Evolutionary conservation across 2,329 filamentous ascomycete species (phyloP).

Genomic region (Madurella mycetomatis): DNA sequence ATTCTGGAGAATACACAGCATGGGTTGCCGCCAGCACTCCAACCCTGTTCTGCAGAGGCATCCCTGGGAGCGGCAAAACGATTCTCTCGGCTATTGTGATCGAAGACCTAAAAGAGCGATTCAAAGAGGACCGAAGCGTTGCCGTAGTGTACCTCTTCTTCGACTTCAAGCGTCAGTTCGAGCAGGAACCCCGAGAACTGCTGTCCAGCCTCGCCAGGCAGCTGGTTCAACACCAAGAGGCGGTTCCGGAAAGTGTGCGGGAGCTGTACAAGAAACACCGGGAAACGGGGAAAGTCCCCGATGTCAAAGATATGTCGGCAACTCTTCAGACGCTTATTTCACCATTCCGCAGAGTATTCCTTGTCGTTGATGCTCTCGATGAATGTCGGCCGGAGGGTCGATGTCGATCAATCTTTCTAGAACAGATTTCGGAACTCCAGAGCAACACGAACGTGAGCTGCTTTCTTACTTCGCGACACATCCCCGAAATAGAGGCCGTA

Average conservation of each 20-base stretch:
- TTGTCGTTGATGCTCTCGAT: conserved; percentile 30
- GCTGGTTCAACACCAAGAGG: conserved; percentile 25
- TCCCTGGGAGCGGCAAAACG: conserved; percentile 47
- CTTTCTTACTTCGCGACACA: conserved; percentile 35
- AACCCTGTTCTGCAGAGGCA: conserved; percentile 41
- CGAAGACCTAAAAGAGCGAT: conserved; percentile 33
- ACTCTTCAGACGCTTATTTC: conserved; percentile 19
- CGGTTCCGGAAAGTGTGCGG: conserved; percentile 28
- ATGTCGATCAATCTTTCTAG: conserved; percentile 11
- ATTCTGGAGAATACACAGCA: no score
- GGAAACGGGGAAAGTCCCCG: conserved; percentile 23
- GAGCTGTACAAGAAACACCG: conserved; percentile 28
- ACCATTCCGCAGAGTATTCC: conserved; percentile 23
- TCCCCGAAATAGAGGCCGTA: conserved; percentile 30
- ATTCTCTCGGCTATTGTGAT: conserved; percentile 40
- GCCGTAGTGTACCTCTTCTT: conserved; percentile 46
- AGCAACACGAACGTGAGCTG: conserved; percentile 4
- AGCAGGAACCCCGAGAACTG: conserved; percentile 34
- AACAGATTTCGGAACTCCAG: conserved; percentile 19
- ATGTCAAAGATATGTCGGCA: conserved; percentile 22
- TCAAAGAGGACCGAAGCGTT: conserved; percentile 22
- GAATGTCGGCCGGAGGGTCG: conserved; percentile 18
- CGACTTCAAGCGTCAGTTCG: conserved; percentile 35
- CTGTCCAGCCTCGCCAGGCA: conserved; percentile 36
- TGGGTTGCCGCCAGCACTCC: conserved; percentile 28